Evolutionary conservation across 768 basidiomycete species (phyloP), one percentile per base, ranked within the genome.

Genomic region (Sporobolomyces pararoseus): DNA sequence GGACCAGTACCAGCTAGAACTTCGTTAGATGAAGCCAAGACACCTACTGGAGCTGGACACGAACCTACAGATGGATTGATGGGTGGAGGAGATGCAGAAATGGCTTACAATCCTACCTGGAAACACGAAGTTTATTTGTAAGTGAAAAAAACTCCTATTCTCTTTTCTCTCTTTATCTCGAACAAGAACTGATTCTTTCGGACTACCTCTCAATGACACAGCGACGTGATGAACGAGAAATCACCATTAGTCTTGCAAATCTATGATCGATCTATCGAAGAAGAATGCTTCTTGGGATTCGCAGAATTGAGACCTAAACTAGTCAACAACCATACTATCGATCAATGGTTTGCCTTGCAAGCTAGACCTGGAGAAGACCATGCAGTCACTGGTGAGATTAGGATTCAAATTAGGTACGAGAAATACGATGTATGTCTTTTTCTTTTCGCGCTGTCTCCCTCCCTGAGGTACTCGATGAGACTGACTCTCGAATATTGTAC

Each of bases 61-160:
- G 59, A 65, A 44, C 47, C 47, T 32, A 32, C 7, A 31, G 16
- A 53, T 31, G 57, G 60, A 17, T 57, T 52, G 50, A 16, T 76
- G 58, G n/a, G n/a, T 17, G 32, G 6, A 14, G 60, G 39, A 21
- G 70, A 66, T 55, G 65, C 50, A 10, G 39, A 55, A 17, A 65
- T 70, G 69, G 69, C 76, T 9, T 72, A 90, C 77, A 97, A 92
- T 82, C 95, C 96, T 16, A 88, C 94, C 27, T 99, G 96, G 96
- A 99, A 99, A 81, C 95, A 98, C 79, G 89, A 98, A 79, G 96
- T 98, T 39, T 88, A 90, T 51, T 99, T 99, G 95, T 97, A 80
- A 81, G 94, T 84, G n/a, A n/a, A n/a, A n/a, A n/a, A n/a, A n/a
- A n/a, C n/a, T n/a, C n/a, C n/a, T n/a, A n/a, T n/a, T n/a, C n/a